Conservation (phyloP, 164 flowering plant species). For the Houttuynia cordata region DNA sequence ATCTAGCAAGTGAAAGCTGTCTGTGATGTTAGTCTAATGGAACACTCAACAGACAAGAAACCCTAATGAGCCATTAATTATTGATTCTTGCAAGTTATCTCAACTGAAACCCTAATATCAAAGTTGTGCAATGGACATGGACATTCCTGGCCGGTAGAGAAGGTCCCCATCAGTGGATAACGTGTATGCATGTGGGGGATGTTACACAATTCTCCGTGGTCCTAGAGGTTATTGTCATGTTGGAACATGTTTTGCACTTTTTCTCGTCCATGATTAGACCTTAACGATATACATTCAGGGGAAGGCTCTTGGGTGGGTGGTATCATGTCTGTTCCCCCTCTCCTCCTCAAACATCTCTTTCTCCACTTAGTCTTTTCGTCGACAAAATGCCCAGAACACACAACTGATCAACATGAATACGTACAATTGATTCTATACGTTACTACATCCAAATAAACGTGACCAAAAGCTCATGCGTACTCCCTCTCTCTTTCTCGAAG, state of each 20-base stretch:
- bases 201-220: background rate
- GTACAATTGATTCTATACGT: no score
- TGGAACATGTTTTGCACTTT: background rate
- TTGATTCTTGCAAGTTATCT: no score
- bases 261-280: background rate
- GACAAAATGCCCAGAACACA: background rate
- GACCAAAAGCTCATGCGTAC: background rate
- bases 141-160: background rate
- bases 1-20: no score
- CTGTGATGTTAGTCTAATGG: no score
- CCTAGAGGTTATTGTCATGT: background rate
- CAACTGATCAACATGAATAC: background rate
- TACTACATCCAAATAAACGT: background rate
- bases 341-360: background rate
- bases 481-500: no score
- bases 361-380: background rate
- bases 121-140: background rate
- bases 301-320: background rate
- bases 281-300: background rate
- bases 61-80: no score
- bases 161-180: background rate
- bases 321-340: background rate
- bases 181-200: background rate
- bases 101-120: no score
- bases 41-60: no score